phyloP scores from a whole-genome alignment of 306 rosid genomes.

The Dalbergia oliveri region DNA sequence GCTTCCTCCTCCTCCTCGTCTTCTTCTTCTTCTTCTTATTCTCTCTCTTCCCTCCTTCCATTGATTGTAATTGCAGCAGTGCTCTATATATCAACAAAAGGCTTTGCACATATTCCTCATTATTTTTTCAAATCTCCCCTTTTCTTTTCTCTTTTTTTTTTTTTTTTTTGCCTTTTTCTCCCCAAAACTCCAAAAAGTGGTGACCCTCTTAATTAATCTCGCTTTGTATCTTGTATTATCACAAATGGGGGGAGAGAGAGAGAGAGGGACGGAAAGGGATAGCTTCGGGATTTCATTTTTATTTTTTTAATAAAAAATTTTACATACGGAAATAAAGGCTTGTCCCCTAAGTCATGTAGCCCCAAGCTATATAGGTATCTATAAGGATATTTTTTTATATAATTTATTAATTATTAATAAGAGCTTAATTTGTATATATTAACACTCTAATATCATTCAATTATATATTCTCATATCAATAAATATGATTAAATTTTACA shows the following conservation, averaged over 20 bases:
- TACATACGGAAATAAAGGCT: conserved; percentile 6
- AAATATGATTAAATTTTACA: too few relatives aligned
- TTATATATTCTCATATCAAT: too few relatives aligned
- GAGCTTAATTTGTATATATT: too few relatives aligned
- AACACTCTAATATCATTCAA: too few relatives aligned
- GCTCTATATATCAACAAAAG: conserved; percentile 14
- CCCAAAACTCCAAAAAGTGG: conserved; percentile 51
- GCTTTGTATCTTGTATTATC: background rate
- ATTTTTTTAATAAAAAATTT: background rate
- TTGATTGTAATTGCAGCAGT: conserved; percentile 23
- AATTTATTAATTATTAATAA: background rate
- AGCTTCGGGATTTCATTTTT: conserved; percentile 12
- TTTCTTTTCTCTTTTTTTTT: background rate
- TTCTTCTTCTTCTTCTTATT: background rate
- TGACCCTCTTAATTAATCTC: conserved; percentile 38
- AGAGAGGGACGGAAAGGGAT: background rate
- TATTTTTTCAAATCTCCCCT: conserved; percentile 22
- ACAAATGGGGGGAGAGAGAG: background rate
- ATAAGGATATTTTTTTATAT: background rate
- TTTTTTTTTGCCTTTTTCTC: background rate
- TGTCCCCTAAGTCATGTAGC: background rate
- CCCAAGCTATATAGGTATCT: background rate
- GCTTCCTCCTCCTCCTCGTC: background rate
- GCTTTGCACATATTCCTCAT: conserved; percentile 61
- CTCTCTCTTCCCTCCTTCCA: conserved; percentile 76